Conservation (phyloP, 495 filamentous ascomycete species). For the Apiosordaria backusii region DNA sequence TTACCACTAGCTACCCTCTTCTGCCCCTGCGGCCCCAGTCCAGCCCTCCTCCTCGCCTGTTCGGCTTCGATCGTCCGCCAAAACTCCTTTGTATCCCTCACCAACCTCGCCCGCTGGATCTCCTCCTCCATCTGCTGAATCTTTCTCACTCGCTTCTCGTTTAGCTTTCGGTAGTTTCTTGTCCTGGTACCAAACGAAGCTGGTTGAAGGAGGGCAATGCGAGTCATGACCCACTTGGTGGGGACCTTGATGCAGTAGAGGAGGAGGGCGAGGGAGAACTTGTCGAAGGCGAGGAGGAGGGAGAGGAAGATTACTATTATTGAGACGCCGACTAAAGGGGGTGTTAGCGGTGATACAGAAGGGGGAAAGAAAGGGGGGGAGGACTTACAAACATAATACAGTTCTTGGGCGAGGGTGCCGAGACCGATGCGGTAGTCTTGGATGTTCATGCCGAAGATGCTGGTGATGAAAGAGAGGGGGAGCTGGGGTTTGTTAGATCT, state of each 20-base stretch:
- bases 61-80: slow-evolving; percentile 18
- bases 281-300: slow-evolving; percentile 18
- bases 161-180: slow-evolving; percentile 13
- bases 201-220: slow-evolving; percentile 13
- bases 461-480: slow-evolving; percentile 17
- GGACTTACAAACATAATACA: slow-evolving; percentile 15
- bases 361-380: not conserved
- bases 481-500: slow-evolving; percentile 1
- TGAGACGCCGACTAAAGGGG: slow-evolving; percentile 10
- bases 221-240: slow-evolving; percentile 16
- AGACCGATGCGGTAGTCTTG: slow-evolving; percentile 19
- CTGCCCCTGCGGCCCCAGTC: not conserved
- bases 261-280: slow-evolving; percentile 19
- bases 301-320: slow-evolving; percentile 19
- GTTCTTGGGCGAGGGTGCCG: slow-evolving; percentile 12
- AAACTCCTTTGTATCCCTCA: slow-evolving; percentile 19
- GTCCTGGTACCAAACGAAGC: slow-evolving; percentile 11
- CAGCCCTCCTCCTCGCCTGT: slow-evolving; percentile 11
- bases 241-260: slow-evolving; percentile 20
- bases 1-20: slow-evolving; percentile 13
- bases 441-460: slow-evolving; percentile 22
- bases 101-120: slow-evolving; percentile 15
- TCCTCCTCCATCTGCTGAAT: slow-evolving; percentile 18
- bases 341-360: not conserved
- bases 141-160: slow-evolving; percentile 14